These are phyloP conservation scores for Neofusicoccum cordaticola DNA, from an alignment of 2,329 filamentous ascomycete genomes.

Conservation along the genomic window DNA sequence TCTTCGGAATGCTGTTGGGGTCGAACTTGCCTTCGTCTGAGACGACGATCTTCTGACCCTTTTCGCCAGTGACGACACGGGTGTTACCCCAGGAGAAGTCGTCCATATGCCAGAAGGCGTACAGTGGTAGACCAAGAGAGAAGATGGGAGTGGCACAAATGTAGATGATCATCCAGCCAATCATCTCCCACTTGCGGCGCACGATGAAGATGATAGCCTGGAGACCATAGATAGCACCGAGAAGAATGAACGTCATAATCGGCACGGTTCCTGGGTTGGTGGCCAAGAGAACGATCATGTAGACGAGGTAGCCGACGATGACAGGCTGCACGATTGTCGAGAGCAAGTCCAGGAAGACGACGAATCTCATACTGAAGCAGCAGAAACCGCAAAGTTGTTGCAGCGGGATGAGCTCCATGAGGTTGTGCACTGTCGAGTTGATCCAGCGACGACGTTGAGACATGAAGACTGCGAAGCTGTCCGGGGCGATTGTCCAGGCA, in stretches of 20 bases:
- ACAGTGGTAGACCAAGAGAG: conserved; percentile 84
- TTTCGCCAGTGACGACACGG: conserved; percentile 91
- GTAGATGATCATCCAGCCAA: conserved; percentile 99
- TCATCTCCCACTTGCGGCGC: conserved; percentile 98
- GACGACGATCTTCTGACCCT: conserved; percentile 86
- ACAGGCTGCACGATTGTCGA: conserved; percentile 91
- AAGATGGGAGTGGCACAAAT: conserved; percentile 93
- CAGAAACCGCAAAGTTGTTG: conserved; percentile 97
- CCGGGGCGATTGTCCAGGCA: conserved; percentile 95
- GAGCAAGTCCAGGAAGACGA: conserved; percentile 90
- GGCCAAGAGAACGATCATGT: conserved; percentile 60
- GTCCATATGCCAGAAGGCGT: conserved; percentile 99
- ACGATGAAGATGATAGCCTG: conserved; percentile 97
- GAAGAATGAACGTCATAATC: conserved; percentile 80
- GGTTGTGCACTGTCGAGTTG: conserved; percentile 97
- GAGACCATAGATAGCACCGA: conserved; percentile 94
- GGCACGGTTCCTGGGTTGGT: conserved; percentile 66
- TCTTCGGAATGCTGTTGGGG: conserved; percentile 84
- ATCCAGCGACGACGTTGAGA: conserved; percentile 99
- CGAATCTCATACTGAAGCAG: conserved; percentile 99
- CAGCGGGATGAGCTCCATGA: conserved; percentile 91
- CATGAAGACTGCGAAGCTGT: conserved; percentile 90
- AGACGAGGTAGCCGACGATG: conserved; percentile 82
- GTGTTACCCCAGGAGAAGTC: conserved; percentile 99
- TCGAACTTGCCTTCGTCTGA: conserved; percentile 98